phyloP scores from a whole-genome alignment of 2,329 filamentous ascomycete species.

The Botryotinia calthae region DNA sequence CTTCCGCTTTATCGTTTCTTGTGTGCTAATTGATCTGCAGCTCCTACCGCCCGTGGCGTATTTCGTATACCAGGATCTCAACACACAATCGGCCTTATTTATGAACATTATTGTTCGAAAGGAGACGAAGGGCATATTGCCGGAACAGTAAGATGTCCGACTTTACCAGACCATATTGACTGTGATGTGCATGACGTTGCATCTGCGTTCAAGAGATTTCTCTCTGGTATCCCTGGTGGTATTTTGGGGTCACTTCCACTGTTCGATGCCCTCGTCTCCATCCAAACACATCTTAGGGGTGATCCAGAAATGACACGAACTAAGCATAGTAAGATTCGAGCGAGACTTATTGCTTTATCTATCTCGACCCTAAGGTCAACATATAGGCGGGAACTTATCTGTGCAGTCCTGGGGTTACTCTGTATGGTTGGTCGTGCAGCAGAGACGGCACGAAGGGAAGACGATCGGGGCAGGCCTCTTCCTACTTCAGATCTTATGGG shows the following conservation, averaged over 20 bases:
- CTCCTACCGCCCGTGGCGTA: slow-evolving; percentile 51
- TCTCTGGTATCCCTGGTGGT: slow-evolving; percentile 61
- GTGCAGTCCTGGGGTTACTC: slow-evolving; percentile 64
- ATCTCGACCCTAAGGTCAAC: slow-evolving; percentile 58
- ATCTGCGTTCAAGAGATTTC: slow-evolving; percentile 64
- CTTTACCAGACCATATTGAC: slow-evolving; percentile 58
- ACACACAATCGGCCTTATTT: slow-evolving; percentile 54
- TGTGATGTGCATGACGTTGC: slow-evolving; percentile 63
- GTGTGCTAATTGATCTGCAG: slow-evolving; percentile 30
- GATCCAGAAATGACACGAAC: slow-evolving; percentile 52
- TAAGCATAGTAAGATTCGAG: slow-evolving; percentile 56
- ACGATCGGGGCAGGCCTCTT: slow-evolving; percentile 50
- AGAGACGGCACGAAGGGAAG: slow-evolving; percentile 52
- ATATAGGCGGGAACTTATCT: slow-evolving; percentile 62
- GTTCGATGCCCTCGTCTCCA: slow-evolving; percentile 61
- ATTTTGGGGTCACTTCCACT: slow-evolving; percentile 61
- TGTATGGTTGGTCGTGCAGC: slow-evolving; percentile 58
- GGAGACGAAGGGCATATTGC: slow-evolving; percentile 49
- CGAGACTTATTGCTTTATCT: slow-evolving; percentile 63
- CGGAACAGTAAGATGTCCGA: slow-evolving; percentile 57
- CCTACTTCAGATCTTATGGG: slow-evolving; percentile 61
- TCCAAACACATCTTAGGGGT: slow-evolving; percentile 54
- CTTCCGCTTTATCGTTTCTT: not conserved
- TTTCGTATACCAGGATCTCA: slow-evolving; percentile 62
- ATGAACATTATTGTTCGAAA: slow-evolving; percentile 60